Evolutionary conservation across 495 filamentous ascomycete species (phyloP), one percentile per base, ranked within the genome.

Genomic region (Amphirosellinia nigrospora): DNA sequence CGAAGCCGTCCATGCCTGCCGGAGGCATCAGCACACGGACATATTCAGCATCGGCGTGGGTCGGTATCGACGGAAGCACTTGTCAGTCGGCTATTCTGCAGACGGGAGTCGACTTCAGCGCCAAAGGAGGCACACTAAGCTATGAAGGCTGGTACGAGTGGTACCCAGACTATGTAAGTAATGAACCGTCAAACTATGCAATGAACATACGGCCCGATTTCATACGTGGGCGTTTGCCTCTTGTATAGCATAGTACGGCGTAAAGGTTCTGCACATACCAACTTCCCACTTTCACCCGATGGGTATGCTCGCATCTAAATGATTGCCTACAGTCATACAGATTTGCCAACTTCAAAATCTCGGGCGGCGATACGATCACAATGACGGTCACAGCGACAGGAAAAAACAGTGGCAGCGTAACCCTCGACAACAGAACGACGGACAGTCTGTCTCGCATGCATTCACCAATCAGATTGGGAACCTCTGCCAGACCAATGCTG

Each of bases 61-160:
- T 89, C 15, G 86, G 87, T 16, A 88, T 90, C 56, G 87, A 90
- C 66, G 88, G 87, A 6, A 85, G 86, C 71, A 88, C 85, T 8
- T 89, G 87, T 77, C 76, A 75, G 64, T 80, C 79, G 13, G 86
- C 87, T 1, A 88, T 90, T 60, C 75, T 91, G 48, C 87, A 90
- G 73, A 86, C 89, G 0, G 90, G 90, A 11, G 78, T 89, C 16
- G 88, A 90, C 70, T 86, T 87, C 71, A 86, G 84, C 56, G 77
- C 86, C 30, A 62, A 70, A 43, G 78, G 75, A 21, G 72, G 71
- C 0, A 56, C 78, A 3, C 78, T 79, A 0, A 70, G 71, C 23
- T 90, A 82, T 69, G 83, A 86, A 53, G 83, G 87, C 23, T 91
- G 89, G 89, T 90, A 87, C 70, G 89, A 91, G 73, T 91, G 88